phyloP scores from a whole-genome alignment of 2,329 filamentous ascomycete genomes.

The Volutella citrinella region DNA sequence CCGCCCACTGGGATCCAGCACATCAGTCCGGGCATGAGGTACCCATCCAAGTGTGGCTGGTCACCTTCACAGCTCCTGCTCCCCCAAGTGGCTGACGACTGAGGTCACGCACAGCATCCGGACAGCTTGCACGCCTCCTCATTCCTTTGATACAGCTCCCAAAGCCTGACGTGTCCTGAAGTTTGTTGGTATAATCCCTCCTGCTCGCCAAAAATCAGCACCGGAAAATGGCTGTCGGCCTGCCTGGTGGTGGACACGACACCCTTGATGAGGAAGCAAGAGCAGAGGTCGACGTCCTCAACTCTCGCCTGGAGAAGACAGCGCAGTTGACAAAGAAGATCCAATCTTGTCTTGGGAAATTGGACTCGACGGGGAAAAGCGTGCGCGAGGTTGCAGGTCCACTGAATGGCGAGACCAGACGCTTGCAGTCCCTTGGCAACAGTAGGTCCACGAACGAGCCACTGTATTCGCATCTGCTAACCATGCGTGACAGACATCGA shows the following conservation, averaged over 20 bases:
- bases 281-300: conserved; percentile 68
- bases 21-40: no score
- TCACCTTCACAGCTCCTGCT: no score
- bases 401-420: conserved; percentile 87
- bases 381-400: conserved; percentile 91
- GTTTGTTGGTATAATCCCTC: no score
- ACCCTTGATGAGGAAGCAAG: conserved; percentile 64
- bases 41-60: no score
- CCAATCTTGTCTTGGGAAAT: conserved; percentile 75
- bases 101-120: no score
- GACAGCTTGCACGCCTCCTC: no score
- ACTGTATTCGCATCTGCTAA: conserved; percentile 12
- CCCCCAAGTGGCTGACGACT: no score
- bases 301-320: conserved; percentile 82
- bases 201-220: no score
- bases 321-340: conserved; percentile 94
- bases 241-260: conserved; percentile 42
- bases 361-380: conserved; percentile 85
- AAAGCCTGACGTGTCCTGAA: no score
- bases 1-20: no score
- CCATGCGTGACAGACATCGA: conserved; percentile 71
- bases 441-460: conserved; percentile 51
- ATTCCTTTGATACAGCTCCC: no score
- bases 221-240: conserved; percentile 48
- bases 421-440: conserved; percentile 78